A percentile compares a stretch with the other conserved stretches of the same genome.
Evolutionary conservation across 2,329 filamentous ascomycete genomes (phyloP).

Genomic region (Calonectria pseudoreteaudii): DNA sequence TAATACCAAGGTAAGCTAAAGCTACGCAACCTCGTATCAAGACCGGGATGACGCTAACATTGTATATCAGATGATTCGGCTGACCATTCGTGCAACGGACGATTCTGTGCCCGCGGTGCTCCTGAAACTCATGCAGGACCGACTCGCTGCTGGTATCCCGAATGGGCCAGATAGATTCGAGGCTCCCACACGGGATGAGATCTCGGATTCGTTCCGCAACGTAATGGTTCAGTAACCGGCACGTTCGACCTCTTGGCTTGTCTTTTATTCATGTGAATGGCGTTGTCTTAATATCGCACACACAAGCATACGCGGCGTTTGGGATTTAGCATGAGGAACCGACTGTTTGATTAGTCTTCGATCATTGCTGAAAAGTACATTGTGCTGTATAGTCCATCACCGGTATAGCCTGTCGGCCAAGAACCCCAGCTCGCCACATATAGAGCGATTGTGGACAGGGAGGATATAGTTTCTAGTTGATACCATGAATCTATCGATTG

Average conservation of each 20-base stretch:
- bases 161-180: constrained; percentile 52
- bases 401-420: constrained; percentile 23
- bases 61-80: constrained; percentile 84
- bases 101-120: constrained; percentile 85
- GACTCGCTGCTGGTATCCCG: constrained; percentile 70
- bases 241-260: constrained; percentile 28
- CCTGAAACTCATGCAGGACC: constrained; percentile 88
- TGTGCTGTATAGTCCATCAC: constrained; percentile 26
- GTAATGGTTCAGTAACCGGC: constrained; percentile 61
- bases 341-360: constrained; percentile 37
- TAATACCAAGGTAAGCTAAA: constrained; percentile 82
- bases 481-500: constrained; percentile 39
- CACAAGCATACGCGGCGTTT: constrained; percentile 49
- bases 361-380: constrained; percentile 36
- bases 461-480: constrained; percentile 40
- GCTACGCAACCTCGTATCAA: constrained; percentile 46
- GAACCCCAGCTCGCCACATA: constrained; percentile 21
- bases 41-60: constrained; percentile 26
- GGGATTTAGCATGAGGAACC: constrained; percentile 40
- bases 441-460: constrained; percentile 32
- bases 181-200: constrained; percentile 60
- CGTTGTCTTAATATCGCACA: constrained; percentile 43
- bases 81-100: constrained; percentile 94
- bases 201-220: constrained; percentile 67
- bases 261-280: constrained; percentile 40